phyloP scores from a whole-genome alignment of 495 filamentous ascomycete species.

The Letharia columbiana region DNA sequence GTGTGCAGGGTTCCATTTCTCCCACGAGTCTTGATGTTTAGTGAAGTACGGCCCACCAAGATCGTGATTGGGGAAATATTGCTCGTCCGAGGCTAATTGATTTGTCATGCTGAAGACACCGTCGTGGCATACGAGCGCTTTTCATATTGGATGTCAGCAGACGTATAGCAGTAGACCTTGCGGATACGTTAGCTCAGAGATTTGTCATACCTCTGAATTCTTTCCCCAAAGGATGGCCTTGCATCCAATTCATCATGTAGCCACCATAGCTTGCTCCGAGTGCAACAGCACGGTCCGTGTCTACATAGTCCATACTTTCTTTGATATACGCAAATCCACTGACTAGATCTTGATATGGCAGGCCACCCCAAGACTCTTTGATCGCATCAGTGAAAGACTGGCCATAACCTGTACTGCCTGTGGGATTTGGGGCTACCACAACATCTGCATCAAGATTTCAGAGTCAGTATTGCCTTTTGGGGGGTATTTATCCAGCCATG shows the following conservation, averaged over 20 bases:
- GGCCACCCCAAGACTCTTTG: slow-evolving; percentile 66
- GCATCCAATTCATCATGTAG: slow-evolving; percentile 68
- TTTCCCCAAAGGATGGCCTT: slow-evolving; percentile 40
- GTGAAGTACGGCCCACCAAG: slow-evolving; percentile 69
- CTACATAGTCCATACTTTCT: slow-evolving; percentile 62
- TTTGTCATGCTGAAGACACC: slow-evolving; percentile 74
- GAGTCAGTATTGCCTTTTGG: slow-evolving; percentile 28
- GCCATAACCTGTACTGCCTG: slow-evolving; percentile 78
- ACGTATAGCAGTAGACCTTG: slow-evolving; percentile 44
- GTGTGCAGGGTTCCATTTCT: slow-evolving; percentile 71
- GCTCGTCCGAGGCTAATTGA: slow-evolving; percentile 71
- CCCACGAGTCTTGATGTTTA: slow-evolving; percentile 61
- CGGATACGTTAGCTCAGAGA: neutral
- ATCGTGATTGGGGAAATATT: slow-evolving; percentile 83
- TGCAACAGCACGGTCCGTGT: slow-evolving; percentile 68
- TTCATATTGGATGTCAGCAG: slow-evolving; percentile 50
- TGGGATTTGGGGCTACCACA: slow-evolving; percentile 80
- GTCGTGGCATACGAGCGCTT: slow-evolving; percentile 81
- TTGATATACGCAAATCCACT: slow-evolving; percentile 71
- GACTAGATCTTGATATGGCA: slow-evolving; percentile 73
- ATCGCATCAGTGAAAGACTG: slow-evolving; percentile 73
- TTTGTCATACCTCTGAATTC: slow-evolving; percentile 13
- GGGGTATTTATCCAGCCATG: neutral
- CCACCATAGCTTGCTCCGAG: slow-evolving; percentile 82
- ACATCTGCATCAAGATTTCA: slow-evolving; percentile 38